phyloP scores from a whole-genome alignment of 495 filamentous ascomycete species.

The Niebla homalea region DNA sequence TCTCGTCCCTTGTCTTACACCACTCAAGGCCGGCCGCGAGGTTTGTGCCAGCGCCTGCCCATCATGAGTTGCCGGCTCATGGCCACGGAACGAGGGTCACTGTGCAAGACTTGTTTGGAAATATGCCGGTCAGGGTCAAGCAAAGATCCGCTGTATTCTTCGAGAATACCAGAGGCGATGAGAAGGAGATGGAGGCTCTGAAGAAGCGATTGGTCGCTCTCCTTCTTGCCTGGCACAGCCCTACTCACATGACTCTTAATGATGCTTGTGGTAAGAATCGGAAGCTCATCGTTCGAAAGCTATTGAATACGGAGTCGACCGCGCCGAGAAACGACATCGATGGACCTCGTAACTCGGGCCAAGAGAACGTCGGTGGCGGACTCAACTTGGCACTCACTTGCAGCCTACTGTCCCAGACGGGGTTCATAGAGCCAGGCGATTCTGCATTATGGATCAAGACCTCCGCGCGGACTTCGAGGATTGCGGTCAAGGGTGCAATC shows the following conservation, averaged over 20 bases:
- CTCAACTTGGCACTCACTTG: conserved; percentile 17
- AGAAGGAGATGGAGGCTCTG: conserved; percentile 59
- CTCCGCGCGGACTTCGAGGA: conserved; percentile 43
- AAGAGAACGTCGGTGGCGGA: too few relatives aligned
- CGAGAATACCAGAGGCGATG: conserved; percentile 39
- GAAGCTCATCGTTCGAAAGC: conserved; percentile 12
- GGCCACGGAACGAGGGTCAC: conserved; percentile 65
- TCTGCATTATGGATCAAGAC: conserved; percentile 51
- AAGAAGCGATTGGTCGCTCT: conserved; percentile 45
- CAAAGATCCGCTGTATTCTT: conserved; percentile 42
- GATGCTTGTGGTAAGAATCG: conserved; percentile 19
- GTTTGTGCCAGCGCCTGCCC: conserved; percentile 46
- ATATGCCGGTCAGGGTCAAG: conserved; percentile 93
- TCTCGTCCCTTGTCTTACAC: conserved; percentile 60
- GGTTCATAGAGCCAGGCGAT: conserved; percentile 38
- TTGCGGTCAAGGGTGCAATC: conserved; percentile 55
- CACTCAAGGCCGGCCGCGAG: conserved; percentile 56
- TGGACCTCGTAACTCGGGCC: too few relatives aligned
- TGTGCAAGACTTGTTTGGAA: conserved; percentile 82
- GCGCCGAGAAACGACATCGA: too few relatives aligned
- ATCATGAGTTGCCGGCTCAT: conserved; percentile 42
- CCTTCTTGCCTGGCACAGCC: conserved; percentile 48
- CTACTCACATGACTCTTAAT: conserved; percentile 31
- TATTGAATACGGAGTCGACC: background rate
- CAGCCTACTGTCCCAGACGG: conserved; percentile 51